Evolutionary conservation across 331 rosid species (phyloP).

Genomic region (Telfairia occidentalis): DNA sequence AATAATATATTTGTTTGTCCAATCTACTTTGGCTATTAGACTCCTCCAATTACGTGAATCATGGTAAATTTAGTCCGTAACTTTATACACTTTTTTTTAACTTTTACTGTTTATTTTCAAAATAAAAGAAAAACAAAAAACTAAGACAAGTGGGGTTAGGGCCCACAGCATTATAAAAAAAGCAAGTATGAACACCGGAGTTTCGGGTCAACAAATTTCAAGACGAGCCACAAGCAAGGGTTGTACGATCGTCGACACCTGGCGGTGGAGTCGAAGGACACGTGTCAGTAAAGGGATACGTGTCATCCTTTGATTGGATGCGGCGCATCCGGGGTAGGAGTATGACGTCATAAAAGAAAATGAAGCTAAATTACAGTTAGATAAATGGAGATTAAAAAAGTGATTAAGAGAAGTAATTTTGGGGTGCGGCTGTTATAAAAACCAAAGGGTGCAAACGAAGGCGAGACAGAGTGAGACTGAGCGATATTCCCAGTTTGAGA

Average conservation of each 20-base stretch:
- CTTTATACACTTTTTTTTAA: not conserved
- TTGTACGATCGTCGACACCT: slow-evolving; percentile 23
- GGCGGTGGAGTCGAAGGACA: slow-evolving; percentile 22
- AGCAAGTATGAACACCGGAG: not conserved
- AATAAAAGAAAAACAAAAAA: not conserved
- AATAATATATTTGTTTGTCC: not conserved
- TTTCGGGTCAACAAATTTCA: not conserved
- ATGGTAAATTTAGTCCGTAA: not conserved
- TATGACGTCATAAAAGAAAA: slow-evolving; percentile 14
- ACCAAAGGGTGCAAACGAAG: not conserved
- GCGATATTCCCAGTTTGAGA: slow-evolving; percentile 17
- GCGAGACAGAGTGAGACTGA: slow-evolving; percentile 53
- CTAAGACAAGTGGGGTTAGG: not conserved
- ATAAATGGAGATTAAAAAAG: slow-evolving; percentile 12
- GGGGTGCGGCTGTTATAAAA: not conserved
- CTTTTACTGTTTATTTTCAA: not conserved
- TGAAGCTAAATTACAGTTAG: slow-evolving; percentile 16
- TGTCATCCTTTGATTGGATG: not conserved
- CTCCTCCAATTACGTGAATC: not conserved
- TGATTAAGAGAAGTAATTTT: slow-evolving; percentile 17
- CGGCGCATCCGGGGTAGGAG: not conserved
- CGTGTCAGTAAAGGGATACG: slow-evolving; percentile 17
- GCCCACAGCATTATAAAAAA: not conserved
- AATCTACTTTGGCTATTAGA: not conserved
- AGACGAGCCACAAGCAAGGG: not conserved